Evolutionary conservation across 495 filamentous ascomycete species (phyloP).

Genomic region (Annulohypoxylon moriforme): DNA sequence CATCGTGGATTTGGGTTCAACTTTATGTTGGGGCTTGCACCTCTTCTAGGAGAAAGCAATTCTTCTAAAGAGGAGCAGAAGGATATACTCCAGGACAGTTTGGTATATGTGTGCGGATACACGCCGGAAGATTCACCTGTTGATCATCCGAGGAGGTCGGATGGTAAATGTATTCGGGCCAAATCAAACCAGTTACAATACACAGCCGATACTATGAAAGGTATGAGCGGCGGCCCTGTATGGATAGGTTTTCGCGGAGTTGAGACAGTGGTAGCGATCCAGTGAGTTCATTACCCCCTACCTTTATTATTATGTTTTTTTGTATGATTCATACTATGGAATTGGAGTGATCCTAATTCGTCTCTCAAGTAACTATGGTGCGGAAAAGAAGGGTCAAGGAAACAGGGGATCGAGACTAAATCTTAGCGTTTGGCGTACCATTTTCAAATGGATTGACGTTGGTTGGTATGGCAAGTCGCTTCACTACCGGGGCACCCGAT

Average conservation of each 20-base stretch:
- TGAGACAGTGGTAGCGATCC: conserved; percentile 37
- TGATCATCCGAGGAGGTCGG: conserved; percentile 8
- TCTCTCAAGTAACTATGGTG: conserved; percentile 31
- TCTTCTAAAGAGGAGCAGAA: background rate
- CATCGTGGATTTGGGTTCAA: conserved; percentile 33
- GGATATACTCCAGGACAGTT: conserved; percentile 9
- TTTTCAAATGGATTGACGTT: conserved; percentile 30
- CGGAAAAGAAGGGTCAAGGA: background rate
- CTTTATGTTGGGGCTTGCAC: conserved; percentile 26
- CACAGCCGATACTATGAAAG: conserved; percentile 23
- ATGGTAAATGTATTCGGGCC: conserved; percentile 11
- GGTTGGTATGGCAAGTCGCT: conserved; percentile 32
- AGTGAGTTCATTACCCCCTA: conserved; percentile 24
- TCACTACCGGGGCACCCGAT: conserved; percentile 17
- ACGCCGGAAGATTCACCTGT: conserved; percentile 1
- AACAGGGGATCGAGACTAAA: conserved; percentile 28
- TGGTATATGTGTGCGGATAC: conserved; percentile 32
- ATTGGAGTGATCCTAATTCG: background rate
- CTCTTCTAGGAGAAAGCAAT: background rate
- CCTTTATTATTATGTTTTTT: background rate
- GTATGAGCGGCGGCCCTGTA: conserved; percentile 43
- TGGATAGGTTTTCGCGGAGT: conserved; percentile 37
- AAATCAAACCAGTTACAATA: conserved; percentile 14
- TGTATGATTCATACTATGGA: background rate
- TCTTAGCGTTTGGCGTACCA: conserved; percentile 17